These are phyloP conservation scores for Colletotrichum australisinense DNA, from an alignment of 2,329 filamentous ascomycete genomes.

Conservation along the genomic window DNA sequence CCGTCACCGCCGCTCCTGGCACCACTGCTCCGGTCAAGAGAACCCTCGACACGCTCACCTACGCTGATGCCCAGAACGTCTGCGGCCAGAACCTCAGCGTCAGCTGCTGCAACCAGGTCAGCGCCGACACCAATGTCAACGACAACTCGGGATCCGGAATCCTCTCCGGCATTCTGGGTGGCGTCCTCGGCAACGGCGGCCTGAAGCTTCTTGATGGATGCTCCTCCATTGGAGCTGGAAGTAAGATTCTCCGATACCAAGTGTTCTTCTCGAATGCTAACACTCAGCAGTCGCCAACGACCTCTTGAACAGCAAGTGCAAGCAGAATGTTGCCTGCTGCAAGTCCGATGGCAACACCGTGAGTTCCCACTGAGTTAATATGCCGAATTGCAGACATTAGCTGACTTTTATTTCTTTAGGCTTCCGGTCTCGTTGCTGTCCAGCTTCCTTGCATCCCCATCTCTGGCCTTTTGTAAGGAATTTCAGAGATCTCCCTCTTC, in stretches of 20 bases:
- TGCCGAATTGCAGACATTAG: not conserved
- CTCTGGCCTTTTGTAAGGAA: not conserved
- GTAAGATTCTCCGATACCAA: not conserved
- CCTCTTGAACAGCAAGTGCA: not conserved
- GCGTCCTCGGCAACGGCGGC: not conserved
- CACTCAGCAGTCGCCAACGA: not conserved
- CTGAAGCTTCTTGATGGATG: not conserved
- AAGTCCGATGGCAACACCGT: not conserved
- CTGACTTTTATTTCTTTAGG: not conserved
- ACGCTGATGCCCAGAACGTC: constrained; percentile 1
- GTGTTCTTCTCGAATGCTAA: not conserved
- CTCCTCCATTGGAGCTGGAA: not conserved
- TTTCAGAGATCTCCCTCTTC: not conserved
- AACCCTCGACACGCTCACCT: not conserved
- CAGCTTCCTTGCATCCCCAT: not conserved
- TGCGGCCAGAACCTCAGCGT: constrained; percentile 4
- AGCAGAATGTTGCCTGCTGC: not conserved
- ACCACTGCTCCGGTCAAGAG: not conserved
- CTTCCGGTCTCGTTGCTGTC: not conserved
- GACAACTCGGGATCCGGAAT: not conserved
- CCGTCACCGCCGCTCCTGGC: not conserved
- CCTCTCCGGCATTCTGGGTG: not conserved
- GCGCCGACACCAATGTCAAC: not conserved
- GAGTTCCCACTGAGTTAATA: not conserved
- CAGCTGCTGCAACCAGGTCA: constrained; percentile 4